These are phyloP conservation scores for Hansenula lynferdii DNA, from an alignment of 1,139 yeast species.

Conservation along the genomic window DNA sequence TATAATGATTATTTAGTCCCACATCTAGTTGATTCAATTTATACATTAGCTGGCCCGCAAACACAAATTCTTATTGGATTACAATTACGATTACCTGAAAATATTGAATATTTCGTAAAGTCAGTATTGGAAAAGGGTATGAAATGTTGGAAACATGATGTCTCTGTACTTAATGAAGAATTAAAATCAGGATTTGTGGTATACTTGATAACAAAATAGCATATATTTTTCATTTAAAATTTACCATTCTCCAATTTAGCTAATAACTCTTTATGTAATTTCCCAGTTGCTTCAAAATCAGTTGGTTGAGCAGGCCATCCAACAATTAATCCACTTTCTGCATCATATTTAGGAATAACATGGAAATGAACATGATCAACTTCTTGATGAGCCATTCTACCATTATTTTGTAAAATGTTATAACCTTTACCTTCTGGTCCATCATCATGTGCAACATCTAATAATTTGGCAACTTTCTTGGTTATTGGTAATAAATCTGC, in stretches of 20 bases:
- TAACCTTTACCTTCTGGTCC: constrained; percentile 75
- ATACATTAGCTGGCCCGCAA: constrained; percentile 27
- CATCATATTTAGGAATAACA: constrained; percentile 80
- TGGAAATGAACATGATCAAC: constrained; percentile 98
- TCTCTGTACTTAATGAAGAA: constrained; percentile 25
- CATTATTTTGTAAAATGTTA: constrained; percentile 89
- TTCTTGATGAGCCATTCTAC: constrained; percentile 87
- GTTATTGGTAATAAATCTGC: constrained; percentile 83
- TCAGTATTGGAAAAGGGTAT: constrained; percentile 36
- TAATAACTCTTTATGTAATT: constrained; percentile 56
- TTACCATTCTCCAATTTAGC: constrained; percentile 39
- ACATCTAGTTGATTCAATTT: constrained; percentile 42
- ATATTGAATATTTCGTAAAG: constrained; percentile 43
- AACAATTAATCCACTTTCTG: constrained; percentile 67
- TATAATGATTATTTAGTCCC: constrained; percentile 62
- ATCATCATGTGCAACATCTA: constrained; percentile 51
- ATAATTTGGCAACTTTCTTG: constrained; percentile 72
- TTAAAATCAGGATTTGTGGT: constrained; percentile 39
- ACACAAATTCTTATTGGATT: constrained; percentile 44
- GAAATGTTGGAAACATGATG: constrained; percentile 38
- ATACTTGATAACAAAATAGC: constrained; percentile 30
- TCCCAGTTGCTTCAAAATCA: constrained; percentile 63
- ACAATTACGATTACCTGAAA: constrained; percentile 52
- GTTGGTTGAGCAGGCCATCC: constrained; percentile 92
- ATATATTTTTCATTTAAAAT: no score